Evolutionary conservation across 805 yeast species (phyloP).

Genomic region (Wickerhamiella lipophila): DNA sequence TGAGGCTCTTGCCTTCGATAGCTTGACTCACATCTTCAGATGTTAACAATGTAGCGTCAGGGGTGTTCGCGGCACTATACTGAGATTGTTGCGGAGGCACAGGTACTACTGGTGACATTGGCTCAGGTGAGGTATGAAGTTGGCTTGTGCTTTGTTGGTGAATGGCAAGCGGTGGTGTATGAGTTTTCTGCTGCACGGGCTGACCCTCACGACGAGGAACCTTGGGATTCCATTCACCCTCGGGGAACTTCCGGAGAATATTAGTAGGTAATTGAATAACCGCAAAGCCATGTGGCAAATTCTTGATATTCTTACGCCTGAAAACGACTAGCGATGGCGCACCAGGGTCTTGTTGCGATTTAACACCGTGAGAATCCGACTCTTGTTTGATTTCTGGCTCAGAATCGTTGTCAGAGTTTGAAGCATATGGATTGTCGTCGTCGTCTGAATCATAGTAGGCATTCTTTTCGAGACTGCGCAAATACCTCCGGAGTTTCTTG

Average conservation of each 20-base stretch:
- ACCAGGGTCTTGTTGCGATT: conserved; percentile 16
- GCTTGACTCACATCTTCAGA: conserved; percentile 58
- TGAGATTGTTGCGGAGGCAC: not conserved
- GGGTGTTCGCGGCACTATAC: conserved; percentile 31
- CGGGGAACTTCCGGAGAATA: conserved; percentile 53
- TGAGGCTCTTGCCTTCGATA: conserved; percentile 35
- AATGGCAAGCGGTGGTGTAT: not conserved
- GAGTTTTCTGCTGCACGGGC: conserved; percentile 3
- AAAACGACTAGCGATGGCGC: conserved; percentile 23
- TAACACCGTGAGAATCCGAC: conserved; percentile 19
- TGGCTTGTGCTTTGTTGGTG: not conserved
- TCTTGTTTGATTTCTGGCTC: conserved; percentile 35
- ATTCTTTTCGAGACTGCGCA: conserved; percentile 73
- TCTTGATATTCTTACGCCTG: conserved; percentile 30
- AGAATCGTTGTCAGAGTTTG: conserved; percentile 38
- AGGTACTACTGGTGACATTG: conserved; percentile 13
- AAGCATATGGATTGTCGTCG: conserved; percentile 69
- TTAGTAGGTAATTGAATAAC: conserved; percentile 51
- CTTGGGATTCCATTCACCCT: conserved; percentile 74
- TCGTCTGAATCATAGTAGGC: conserved; percentile 80
- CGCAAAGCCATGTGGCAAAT: conserved; percentile 41
- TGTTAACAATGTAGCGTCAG: conserved; percentile 38
- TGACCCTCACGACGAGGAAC: conserved; percentile 27
- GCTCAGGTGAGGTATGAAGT: conserved; percentile 11
- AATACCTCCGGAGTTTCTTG: conserved; percentile 65